Evolutionary conservation across 2,329 filamentous ascomycete species (phyloP), one percentile per base, ranked within the genome.

Genomic region (Arthrobotrys conoides): DNA sequence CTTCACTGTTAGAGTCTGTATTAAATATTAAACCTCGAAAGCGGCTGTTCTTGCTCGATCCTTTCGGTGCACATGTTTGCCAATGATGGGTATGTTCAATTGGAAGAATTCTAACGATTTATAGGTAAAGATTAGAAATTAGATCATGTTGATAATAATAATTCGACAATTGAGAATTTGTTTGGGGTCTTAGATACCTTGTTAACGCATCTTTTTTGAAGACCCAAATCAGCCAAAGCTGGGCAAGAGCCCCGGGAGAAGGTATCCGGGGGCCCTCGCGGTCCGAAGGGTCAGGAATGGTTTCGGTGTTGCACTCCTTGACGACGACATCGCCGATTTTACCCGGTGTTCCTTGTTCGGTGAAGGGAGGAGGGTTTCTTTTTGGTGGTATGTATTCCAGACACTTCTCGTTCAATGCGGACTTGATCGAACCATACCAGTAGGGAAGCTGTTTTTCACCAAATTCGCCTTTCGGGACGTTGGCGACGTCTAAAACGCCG

Each of bases 71-170:
- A 30, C 71, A 73, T 8, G 33, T 30, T 14, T 49, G 63, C 71
- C 71, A 73, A 5, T 10, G 5, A 14, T 73, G 51, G 10, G 63
- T 67, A 9, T 8, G 5, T 2, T 14, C 5, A n/a, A 46, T 24
- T 1, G 71, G 71, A 2, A 73, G 4, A 30, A 73, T 67, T 51
- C 71, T 73, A 67, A 10, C 9, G n/a, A 53, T 18, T 8, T 61
- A 22, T 48, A 18, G 3, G 6, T 30, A 30, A 30, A n/a, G n/a
- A n/a, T n/a, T n/a, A n/a, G n/a, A n/a, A n/a, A n/a, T n/a, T n/a
- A n/a, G n/a, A n/a, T n/a, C n/a, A n/a, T n/a, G n/a, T n/a, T n/a
- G n/a, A n/a, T n/a, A n/a, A n/a, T n/a, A n/a, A n/a, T n/a, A n/a
- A n/a, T n/a, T n/a, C n/a, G n/a, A 30, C 8, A 30, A 4, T 38